Base-by-base conservation (phyloP, 1,139 yeast species). In the Casaregolazyma lundiana region DNA sequence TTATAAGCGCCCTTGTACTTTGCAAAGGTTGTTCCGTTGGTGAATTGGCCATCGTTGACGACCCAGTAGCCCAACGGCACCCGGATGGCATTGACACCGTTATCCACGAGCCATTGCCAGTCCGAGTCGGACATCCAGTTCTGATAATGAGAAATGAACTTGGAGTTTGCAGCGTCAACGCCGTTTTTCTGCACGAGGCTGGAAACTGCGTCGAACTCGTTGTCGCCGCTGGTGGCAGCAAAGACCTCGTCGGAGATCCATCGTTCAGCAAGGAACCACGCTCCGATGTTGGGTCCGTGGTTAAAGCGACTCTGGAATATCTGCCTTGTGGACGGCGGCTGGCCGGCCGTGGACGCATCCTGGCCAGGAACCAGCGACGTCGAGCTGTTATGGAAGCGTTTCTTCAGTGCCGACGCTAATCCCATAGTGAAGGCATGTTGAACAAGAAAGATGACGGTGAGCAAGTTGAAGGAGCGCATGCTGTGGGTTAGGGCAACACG, bases 11-110 rank as follows among this genome's bases (percentile, higher is more conserved):
- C 62, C 3, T 72, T 66, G 43, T 75, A 69, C 29, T 70, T 64
- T 13, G 68, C 79, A 62, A 87, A 92, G 22, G 81, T 78, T 6
- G 95, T 83, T 9, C 73, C 78, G 16, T 66, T 63, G 22, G 84
- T 67, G 60, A 71, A 83, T 11, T 58, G 56, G 1, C 86, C 86
- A n/a, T 82, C 82, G 42, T 71, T 76, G 8, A 89, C 78, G 49
- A 78, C 81, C 96, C 96, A 92, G 65, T 85, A 92, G 0, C 97
- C 97, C 54, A 92, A 67, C 3, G 98, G 97, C 6, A 90, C 73
- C 55, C 98, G 73, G 6, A 92, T 75, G 0, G 89, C 76, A 15
- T 86, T 88, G 16, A 87, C 87, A 6, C 84, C 83, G 43, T 76
- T 78, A 17, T 72, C 69, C 41, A 69, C 65, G 38, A 92, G 66